Percentiles rank a stretch among this genome's conserved stretches.
Conservation (phyloP, 2,329 filamentous ascomycete species). For the Lasiodiplodia theobromae region DNA sequence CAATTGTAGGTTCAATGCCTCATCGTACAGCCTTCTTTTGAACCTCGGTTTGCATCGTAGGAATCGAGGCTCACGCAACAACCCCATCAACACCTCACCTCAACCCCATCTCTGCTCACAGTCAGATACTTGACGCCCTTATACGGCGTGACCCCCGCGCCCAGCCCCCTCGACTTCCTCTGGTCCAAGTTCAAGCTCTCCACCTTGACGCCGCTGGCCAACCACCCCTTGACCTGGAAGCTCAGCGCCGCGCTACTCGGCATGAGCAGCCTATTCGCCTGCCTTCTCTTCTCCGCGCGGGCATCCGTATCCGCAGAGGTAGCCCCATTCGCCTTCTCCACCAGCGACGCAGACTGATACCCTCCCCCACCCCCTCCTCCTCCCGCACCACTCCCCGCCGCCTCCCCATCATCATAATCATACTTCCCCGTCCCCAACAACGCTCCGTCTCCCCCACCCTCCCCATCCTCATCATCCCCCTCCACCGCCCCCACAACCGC, state of each 20-base stretch:
- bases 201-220: slow-evolving; percentile 69
- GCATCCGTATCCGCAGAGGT: slow-evolving; percentile 29
- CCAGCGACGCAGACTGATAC: slow-evolving; percentile 42
- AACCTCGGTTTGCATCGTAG: neutral
- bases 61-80: neutral
- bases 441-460: slow-evolving; percentile 34
- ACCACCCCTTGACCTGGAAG: slow-evolving; percentile 67
- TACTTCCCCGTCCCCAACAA: slow-evolving; percentile 35
- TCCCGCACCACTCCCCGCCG: slow-evolving; percentile 30
- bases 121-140: slow-evolving; percentile 99
- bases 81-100: slow-evolving; percentile 48
- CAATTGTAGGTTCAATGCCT: neutral
- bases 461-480: slow-evolving; percentile 57
- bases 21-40: neutral
- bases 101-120: slow-evolving; percentile 64
- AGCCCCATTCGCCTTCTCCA: slow-evolving; percentile 47
- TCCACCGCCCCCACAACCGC: slow-evolving; percentile 72
- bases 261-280: slow-evolving; percentile 63
- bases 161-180: slow-evolving; percentile 84
- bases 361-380: no score
- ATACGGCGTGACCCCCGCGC: slow-evolving; percentile 89
- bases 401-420: slow-evolving; percentile 38
- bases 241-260: slow-evolving; percentile 54
- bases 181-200: slow-evolving; percentile 68
- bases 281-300: slow-evolving; percentile 56